Conservation (phyloP, 108 stramenopile genomes). For the Ochromonas danica region DNA sequence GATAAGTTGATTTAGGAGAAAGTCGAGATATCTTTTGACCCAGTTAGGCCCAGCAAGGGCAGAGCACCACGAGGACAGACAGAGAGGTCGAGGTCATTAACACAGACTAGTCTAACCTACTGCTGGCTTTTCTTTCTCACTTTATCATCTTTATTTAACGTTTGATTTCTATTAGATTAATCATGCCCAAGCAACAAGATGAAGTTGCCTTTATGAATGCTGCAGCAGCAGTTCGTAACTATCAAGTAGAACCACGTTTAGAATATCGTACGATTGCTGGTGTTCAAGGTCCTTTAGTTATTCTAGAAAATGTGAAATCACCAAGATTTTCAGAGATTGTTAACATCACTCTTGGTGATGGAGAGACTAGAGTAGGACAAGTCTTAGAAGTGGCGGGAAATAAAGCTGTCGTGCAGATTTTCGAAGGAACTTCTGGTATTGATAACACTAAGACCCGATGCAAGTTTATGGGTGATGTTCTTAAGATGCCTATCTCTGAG, state of each 20-base stretch:
- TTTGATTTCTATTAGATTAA: no score
- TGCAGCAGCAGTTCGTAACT: slow-evolving; percentile 32
- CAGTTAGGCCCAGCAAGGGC: no score
- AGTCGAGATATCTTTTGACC: no score
- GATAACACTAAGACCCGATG: slow-evolving; percentile 95
- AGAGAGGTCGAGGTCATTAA: no score
- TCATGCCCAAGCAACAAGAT: background rate
- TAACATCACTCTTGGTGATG: slow-evolving; percentile 88
- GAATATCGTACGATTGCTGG: slow-evolving; percentile 87
- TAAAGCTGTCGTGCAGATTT: slow-evolving; percentile 98
- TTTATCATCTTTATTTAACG: no score
- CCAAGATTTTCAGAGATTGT: slow-evolving; percentile 99
- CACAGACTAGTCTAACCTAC: no score
- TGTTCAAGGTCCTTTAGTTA: slow-evolving; percentile 98
- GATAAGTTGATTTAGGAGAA: no score
- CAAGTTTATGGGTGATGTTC: slow-evolving; percentile 95
- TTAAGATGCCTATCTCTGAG: slow-evolving; percentile 98
- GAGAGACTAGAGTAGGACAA: slow-evolving; percentile 83
- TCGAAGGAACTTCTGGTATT: slow-evolving; percentile 98
- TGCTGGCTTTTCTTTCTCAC: no score
- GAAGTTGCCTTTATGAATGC: slow-evolving; percentile 34
- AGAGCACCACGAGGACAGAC: no score
- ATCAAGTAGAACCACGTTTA: slow-evolving; percentile 55
- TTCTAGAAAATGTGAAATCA: slow-evolving; percentile 98
- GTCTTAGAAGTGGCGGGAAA: slow-evolving; percentile 91